These are phyloP conservation scores for Penstemon barbatus DNA, from an alignment of 257 asterid species.

Conservation along the genomic window DNA sequence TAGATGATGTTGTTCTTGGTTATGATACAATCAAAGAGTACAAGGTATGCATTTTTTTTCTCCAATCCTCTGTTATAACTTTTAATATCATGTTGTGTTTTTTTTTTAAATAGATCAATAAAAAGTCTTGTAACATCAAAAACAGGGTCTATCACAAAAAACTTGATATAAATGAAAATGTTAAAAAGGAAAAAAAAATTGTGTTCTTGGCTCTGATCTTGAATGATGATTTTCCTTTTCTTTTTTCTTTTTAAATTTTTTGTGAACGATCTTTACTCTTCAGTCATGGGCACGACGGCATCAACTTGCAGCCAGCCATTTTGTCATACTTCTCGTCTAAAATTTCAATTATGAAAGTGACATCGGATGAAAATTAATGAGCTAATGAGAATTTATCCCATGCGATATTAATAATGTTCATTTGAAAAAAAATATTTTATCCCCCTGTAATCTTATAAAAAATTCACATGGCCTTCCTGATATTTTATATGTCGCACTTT, in stretches of 20 bases:
- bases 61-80: neutral
- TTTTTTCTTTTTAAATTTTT: neutral
- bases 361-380: conserved; percentile 14
- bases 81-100: neutral
- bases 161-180: neutral
- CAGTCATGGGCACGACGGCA: neutral
- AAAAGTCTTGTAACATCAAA: neutral
- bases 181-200: too few relatives aligned
- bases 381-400: too few relatives aligned
- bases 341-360: conserved; percentile 16
- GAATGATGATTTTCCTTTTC: neutral
- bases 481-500: too few relatives aligned
- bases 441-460: too few relatives aligned
- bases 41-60: conserved; percentile 36
- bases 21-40: conserved; percentile 61
- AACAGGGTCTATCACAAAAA: too few relatives aligned
- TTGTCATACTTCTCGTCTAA: conserved; percentile 15
- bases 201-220: conserved; percentile 12
- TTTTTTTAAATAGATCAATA: neutral
- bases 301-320: conserved; percentile 13
- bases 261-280: neutral
- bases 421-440: too few relatives aligned
- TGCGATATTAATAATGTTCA: too few relatives aligned
- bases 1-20: conserved; percentile 80
- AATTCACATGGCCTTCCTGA: too few relatives aligned